phyloP scores from a whole-genome alignment of 805 yeast species.

The Suhomyces tanzawaensis region DNA sequence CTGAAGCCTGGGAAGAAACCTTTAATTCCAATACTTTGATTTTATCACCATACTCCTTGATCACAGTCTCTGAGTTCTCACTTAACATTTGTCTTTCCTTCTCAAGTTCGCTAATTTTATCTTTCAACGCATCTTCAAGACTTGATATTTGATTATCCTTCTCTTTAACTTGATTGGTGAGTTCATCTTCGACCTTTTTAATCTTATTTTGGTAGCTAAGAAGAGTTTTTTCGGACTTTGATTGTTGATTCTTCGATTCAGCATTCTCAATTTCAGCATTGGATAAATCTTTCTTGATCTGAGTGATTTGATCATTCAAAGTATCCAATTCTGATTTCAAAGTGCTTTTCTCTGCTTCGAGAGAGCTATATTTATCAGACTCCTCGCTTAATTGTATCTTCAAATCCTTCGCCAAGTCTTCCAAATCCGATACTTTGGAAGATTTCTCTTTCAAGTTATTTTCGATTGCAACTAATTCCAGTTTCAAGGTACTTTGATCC shows the following conservation, averaged over 20 bases:
- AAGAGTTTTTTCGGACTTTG: constrained; percentile 10
- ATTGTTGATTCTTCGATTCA: constrained; percentile 1
- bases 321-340: not conserved
- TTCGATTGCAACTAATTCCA: not conserved
- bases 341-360: not conserved
- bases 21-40: constrained; percentile 42
- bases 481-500: not conserved
- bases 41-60: constrained; percentile 48
- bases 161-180: constrained; percentile 15
- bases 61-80: constrained; percentile 48
- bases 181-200: constrained; percentile 17
- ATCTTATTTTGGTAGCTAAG: constrained; percentile 14
- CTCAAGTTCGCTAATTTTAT: constrained; percentile 46
- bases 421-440: not conserved
- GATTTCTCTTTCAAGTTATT: not conserved
- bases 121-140: constrained; percentile 32
- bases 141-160: constrained; percentile 26
- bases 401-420: not conserved
- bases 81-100: constrained; percentile 47
- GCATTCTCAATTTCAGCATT: not conserved
- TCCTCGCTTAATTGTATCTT: not conserved
- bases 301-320: not conserved
- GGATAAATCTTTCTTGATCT: not conserved
- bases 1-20: constrained; percentile 12
- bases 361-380: not conserved